Evolutionary conservation across 2,329 filamentous ascomycete species (phyloP), one percentile per base, ranked within the genome.

Genomic region (Ascocoryne sarcoides): DNA sequence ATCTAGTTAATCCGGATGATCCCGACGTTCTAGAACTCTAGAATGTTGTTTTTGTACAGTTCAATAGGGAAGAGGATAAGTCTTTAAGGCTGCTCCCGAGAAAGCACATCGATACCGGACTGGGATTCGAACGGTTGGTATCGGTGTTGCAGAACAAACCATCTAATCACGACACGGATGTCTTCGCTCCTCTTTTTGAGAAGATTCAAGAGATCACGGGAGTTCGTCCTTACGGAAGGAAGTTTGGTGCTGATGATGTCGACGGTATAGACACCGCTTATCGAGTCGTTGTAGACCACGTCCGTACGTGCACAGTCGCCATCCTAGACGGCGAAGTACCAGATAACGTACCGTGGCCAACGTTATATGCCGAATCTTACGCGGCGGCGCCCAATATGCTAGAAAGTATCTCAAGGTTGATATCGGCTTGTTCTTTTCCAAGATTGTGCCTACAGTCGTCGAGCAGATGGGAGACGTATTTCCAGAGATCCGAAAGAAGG

Each of bases 31-130:
- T 98, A 42, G 92, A 98, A 68, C 84, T 98, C 54, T 98, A 92
- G 92, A 98, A 98, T 69, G 94, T 94, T 64, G 92, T 98, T 51
- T 98, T 96, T 65, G 96, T 98, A 56, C 90, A 96, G 65, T 98
- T 84, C 65, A 94, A 98, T 63, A 80, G 92, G 52, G 90, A 96
- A 64, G 73, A 83, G 48, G 92, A 96, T 62, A 79, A 75, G 58
- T 88, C 83, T 29, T 68, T 98, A 46, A 85, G 84, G 61, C 65
- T 85, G 3, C 72, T 98, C 10, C 92, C 92, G 5, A 89, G 86
- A 53, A 93, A 95, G 70, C 92, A 98, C 64, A 77, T 98, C 49
- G 92, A 98, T 60, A 98, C 92, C 7, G 92, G 92, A 47, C 84
- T 98, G 82, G 92, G 92, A 28, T 98, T 86, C 59, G 92, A 98